phyloP scores from a whole-genome alignment of 2,329 filamentous ascomycete species.

The Arachnopeziza araneosa region DNA sequence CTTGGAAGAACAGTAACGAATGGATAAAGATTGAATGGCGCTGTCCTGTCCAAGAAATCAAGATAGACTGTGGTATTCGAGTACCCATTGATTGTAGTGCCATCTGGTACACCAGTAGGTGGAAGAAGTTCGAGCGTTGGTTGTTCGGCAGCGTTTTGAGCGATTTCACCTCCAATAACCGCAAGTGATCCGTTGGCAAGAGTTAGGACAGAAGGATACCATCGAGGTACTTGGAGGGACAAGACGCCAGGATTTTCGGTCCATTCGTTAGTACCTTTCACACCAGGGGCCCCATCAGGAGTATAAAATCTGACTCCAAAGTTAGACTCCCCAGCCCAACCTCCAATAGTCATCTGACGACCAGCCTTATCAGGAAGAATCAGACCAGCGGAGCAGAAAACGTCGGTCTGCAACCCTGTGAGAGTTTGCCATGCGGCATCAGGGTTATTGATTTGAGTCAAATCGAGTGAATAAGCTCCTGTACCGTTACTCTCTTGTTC shows the following conservation, averaged over 20 bases:
- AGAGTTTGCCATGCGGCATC: constrained; percentile 52
- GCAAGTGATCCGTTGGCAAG: constrained; percentile 62
- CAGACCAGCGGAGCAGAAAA: constrained; percentile 61
- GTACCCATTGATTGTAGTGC: constrained; percentile 34
- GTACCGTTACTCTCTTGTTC: constrained; percentile 52
- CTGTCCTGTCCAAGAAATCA: constrained; percentile 57
- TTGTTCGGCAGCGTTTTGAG: constrained; percentile 54
- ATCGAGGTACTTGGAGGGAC: constrained; percentile 52
- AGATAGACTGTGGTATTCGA: constrained; percentile 39
- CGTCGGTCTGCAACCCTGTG: constrained; percentile 54
- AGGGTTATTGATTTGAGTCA: constrained; percentile 47
- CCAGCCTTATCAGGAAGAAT: constrained; percentile 60
- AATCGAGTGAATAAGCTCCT: constrained; percentile 61
- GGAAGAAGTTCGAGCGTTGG: constrained; percentile 56
- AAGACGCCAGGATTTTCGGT: constrained; percentile 52
- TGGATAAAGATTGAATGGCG: constrained; percentile 64
- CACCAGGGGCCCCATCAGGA: constrained; percentile 54
- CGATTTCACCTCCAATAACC: constrained; percentile 59
- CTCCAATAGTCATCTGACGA: constrained; percentile 59
- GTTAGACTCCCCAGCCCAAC: constrained; percentile 58
- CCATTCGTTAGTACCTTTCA: constrained; percentile 56
- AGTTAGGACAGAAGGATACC: constrained; percentile 59
- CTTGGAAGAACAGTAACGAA: constrained; percentile 56
- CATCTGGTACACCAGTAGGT: neutral
- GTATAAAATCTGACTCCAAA: constrained; percentile 58